Evolutionary conservation across 169 alveolate species (phyloP), one percentile per base, ranked within the genome.

Genomic region (Plasmodium gallinaceum): DNA sequence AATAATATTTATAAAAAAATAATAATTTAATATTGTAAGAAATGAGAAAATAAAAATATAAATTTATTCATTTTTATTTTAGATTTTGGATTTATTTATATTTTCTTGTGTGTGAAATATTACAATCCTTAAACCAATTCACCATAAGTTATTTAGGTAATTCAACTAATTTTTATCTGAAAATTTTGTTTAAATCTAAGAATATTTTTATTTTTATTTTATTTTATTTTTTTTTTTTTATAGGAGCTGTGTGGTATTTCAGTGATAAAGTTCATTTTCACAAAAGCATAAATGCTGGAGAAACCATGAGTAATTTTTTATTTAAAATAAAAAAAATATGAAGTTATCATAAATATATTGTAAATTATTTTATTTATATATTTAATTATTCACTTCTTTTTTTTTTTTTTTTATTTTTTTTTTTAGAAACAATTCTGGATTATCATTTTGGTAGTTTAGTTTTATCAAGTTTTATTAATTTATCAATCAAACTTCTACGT

Each of bases 191-290:
- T 22, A 24, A 24, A 22, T 54, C 8, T 22, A 20, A 24, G 0
- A 14, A 18, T 37, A n/a, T 32, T 32, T 4, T n/a, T 46, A 74
- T 65, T 9, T 39, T 24, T 43, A n/a, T 64, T 5, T 26, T 10
- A 7, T 2, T 64, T 32, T 20, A 22, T 70, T 7, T n/a, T 12
- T 54, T 12, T 26, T 16, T 24, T 37, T 78, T 65, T 66, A 57
- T 26, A 78, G 89, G 89, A 26, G 54, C 89, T 8, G 78, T 78
- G 6, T 78, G 89, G 89, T 78, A 78, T 58, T 78, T 78, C 26
- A 26, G 89, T 26, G 89, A 78, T 45, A 78, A 78, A 58, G n/a
- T 26, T 7, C 64, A 54, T n/a, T 54, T n/a, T 5, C 45, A 64
- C 20, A 32, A 66, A 24, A 65, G 46, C 18, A 70, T 26, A 20